Base-by-base conservation (phyloP, 2,329 filamentous ascomycete genomes). In the Penicillium crustosum region DNA sequence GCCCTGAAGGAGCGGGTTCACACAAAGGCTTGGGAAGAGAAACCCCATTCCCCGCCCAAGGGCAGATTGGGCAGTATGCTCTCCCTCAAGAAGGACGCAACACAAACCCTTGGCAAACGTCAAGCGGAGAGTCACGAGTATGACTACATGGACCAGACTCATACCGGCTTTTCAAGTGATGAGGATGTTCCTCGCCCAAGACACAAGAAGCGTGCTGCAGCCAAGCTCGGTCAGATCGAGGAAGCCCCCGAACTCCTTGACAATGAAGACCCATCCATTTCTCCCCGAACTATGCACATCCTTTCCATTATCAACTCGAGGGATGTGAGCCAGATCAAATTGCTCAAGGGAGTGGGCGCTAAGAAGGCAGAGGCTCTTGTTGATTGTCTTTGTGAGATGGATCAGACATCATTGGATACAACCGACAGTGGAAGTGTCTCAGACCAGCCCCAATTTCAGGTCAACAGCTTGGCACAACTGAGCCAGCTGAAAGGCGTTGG, bases 1-100 rank as follows among this genome's bases (percentile, higher is more conserved):
- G 75, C 68, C 19, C 66, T 87, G 54, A 79, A 83, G 65, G 80
- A 83, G 41, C 81, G 79, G 36, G 74, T 85, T 41, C 73, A 68
- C 8, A 60, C 61, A 17, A 68, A 68, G 51, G 31, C 68, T 17
- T 61, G 56, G 53, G 51, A 62, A 38, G 58, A 60, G 41, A 58
- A 61, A 27, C 61, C 60, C 4, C 62, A 67, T 12, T 58, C 62
- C 4, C 61, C 66, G 12, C 52, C 62, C 17, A 70, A 68, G 48
- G 61, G 61, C 3, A 68, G 59, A 33, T 55, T 69, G 27, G 71
- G 71, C 33, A 74, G 70, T 57, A 72, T 75, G 59, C 65, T 73
- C 9, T 73, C 71, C 10, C 56, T 74, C 12, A 71, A 69, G 54
- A 70, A 66, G 53, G 68, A 69, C 44, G 54, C 66, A 5, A 63